Conservation (phyloP, 805 yeast species). For the Barnettozyma botsteinii region DNA sequence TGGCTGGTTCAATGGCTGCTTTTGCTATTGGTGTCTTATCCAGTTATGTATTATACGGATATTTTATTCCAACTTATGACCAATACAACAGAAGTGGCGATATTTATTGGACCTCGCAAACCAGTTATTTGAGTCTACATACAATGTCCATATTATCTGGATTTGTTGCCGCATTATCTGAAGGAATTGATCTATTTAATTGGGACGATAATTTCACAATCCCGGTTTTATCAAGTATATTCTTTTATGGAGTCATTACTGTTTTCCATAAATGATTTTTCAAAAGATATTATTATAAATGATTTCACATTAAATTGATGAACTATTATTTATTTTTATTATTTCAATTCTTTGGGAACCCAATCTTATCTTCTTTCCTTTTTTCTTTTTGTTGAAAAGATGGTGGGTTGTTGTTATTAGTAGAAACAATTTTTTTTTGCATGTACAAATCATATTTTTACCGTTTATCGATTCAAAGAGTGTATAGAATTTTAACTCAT, state of each 20-base stretch:
- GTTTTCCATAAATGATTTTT: conserved; percentile 22
- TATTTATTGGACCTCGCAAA: conserved; percentile 59
- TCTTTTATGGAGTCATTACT: conserved; percentile 46
- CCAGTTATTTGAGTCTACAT: conserved; percentile 50
- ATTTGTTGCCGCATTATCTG: conserved; percentile 77
- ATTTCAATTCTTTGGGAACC: conserved; percentile 2
- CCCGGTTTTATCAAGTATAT: conserved; percentile 75
- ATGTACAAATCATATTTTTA: too few relatives aligned
- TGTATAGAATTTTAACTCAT: too few relatives aligned
- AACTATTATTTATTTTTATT: neutral
- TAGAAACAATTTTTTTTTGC: too few relatives aligned
- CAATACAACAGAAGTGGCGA: conserved; percentile 49
- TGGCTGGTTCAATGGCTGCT: conserved; percentile 91
- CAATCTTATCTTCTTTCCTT: too few relatives aligned
- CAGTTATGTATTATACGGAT: conserved; percentile 66
- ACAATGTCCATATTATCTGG: conserved; percentile 62
- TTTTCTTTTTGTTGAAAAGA: too few relatives aligned
- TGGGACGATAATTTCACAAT: conserved; percentile 94
- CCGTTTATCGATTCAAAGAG: too few relatives aligned
- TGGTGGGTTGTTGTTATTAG: too few relatives aligned
- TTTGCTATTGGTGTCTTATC: conserved; percentile 62
- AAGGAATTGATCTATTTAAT: conserved; percentile 68
- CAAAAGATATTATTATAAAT: neutral
- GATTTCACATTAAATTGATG: neutral
- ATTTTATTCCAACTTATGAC: conserved; percentile 59